Conservation (phyloP, 352 stramenopile species). For the Phytopythium oedochilum region DNA sequence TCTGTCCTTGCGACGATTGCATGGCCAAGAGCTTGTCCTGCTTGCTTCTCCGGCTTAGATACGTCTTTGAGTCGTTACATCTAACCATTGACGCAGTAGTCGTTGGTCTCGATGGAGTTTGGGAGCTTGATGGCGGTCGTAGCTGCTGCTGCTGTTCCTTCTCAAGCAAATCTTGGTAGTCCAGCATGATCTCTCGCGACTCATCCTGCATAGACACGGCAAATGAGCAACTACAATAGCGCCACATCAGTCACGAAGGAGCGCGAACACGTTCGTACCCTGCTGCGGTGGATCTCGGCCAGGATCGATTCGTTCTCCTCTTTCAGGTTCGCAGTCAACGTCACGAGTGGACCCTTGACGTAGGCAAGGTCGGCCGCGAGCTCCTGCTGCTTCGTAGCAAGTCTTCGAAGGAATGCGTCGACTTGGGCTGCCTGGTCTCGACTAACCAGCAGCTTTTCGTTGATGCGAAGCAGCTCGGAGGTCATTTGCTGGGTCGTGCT, state of each 20-base stretch:
- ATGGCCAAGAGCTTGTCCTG: constrained; percentile 35
- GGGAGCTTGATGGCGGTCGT: background rate
- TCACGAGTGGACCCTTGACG: constrained; percentile 54
- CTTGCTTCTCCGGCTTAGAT: constrained; percentile 35
- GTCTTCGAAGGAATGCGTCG: constrained; percentile 23
- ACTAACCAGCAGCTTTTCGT: constrained; percentile 25
- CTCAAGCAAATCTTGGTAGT: constrained; percentile 57
- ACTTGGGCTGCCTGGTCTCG: constrained; percentile 31
- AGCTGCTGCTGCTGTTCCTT: constrained; percentile 27
- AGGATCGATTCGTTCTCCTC: constrained; percentile 69
- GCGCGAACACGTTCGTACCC: constrained; percentile 18
- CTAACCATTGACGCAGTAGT: constrained; percentile 15
- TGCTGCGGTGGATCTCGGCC: constrained; percentile 59
- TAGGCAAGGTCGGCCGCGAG: constrained; percentile 32
- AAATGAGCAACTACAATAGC: background rate
- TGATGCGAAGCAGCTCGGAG: constrained; percentile 26
- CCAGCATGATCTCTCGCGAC: constrained; percentile 58
- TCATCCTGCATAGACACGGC: constrained; percentile 28
- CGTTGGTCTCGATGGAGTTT: constrained; percentile 24
- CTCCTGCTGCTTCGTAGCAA: constrained; percentile 18
- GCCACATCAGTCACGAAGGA: background rate
- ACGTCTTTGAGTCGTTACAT: constrained; percentile 4
- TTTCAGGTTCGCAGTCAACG: constrained; percentile 47
- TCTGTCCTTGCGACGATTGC: constrained; percentile 6
- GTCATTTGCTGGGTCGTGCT: constrained; percentile 21